Percentiles rank a stretch among this genome's conserved stretches.
These are phyloP conservation scores for Phaeosphaeria sp. DNA, from an alignment of 2,329 filamentous ascomycete genomes.

Conservation along the genomic window DNA sequence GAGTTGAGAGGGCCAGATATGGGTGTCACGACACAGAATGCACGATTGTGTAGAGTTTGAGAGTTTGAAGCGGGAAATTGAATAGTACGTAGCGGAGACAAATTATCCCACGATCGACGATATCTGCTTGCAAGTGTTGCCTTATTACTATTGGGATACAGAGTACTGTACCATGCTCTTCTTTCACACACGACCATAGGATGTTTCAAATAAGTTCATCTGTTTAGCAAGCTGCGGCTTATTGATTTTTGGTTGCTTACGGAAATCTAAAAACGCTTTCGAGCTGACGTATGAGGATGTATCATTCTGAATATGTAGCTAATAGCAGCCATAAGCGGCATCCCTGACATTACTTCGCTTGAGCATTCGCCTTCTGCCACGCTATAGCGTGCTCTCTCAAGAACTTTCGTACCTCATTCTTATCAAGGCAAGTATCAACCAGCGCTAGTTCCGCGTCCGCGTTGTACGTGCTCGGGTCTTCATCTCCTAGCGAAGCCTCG, in stretches of 20 bases:
- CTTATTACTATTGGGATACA: too few species aligned
- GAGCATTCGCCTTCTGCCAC: neutral
- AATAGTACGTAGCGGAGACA: too few species aligned
- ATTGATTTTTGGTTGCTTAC: neutral
- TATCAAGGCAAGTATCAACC: slow-evolving; percentile 3
- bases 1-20: slow-evolving; percentile 26
- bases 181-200: neutral
- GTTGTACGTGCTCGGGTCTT: slow-evolving; percentile 1
- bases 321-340: neutral
- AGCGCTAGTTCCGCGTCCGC: slow-evolving; percentile 2
- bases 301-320: neutral
- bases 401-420: slow-evolving; percentile 1
- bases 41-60: slow-evolving; percentile 33
- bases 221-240: neutral
- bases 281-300: neutral
- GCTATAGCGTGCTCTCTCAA: neutral
- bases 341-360: neutral
- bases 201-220: neutral
- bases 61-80: too few species aligned
- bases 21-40: slow-evolving; percentile 30
- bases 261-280: neutral
- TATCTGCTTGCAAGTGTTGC: too few species aligned
- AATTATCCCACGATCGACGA: too few species aligned
- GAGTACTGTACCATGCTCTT: too few species aligned
- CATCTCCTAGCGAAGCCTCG: slow-evolving; percentile 1